A percentile compares a stretch with the other conserved stretches of the same genome.
Conservation (phyloP, 2,329 filamentous ascomycete species). For the Beauveria varroae region DNA sequence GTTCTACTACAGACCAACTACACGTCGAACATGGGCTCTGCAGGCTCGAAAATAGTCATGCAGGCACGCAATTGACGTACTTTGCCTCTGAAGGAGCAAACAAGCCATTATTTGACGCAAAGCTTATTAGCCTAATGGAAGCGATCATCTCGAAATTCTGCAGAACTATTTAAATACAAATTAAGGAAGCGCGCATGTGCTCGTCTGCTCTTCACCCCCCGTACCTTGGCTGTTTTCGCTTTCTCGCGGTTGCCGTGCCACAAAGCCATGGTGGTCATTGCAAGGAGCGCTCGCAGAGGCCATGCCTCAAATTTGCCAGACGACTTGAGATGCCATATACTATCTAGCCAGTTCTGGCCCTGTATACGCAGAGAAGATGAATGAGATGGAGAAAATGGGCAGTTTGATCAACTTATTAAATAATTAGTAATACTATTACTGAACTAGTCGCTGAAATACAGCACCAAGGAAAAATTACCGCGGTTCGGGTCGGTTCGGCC, state of each 20-base stretch:
- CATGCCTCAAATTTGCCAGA: neutral
- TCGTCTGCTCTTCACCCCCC: neutral
- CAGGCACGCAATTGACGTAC: too few relatives aligned
- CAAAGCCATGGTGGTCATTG: neutral
- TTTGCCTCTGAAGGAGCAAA: too few relatives aligned
- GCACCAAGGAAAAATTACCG: neutral
- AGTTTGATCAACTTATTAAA: neutral
- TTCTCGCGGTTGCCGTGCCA: neutral
- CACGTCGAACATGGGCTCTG: too few relatives aligned
- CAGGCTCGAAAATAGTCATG: too few relatives aligned
- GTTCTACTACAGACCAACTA: too few relatives aligned
- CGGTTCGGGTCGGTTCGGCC: neutral
- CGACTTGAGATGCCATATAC: neutral
- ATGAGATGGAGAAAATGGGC: neutral
- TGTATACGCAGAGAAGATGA: neutral
- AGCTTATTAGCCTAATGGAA: too few relatives aligned
- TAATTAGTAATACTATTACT: neutral
- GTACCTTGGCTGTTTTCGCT: neutral
- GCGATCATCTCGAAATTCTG: too few relatives aligned
- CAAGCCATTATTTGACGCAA: too few relatives aligned
- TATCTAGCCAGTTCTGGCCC: neutral
- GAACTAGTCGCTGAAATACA: neutral
- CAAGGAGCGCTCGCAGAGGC: neutral
- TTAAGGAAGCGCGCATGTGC: neutral
- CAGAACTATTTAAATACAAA: neutral